Percentiles rank a stretch among this genome's conserved stretches.
Conservation (phyloP, 2,329 filamentous ascomycete genomes). For the Phoma sp. region DNA sequence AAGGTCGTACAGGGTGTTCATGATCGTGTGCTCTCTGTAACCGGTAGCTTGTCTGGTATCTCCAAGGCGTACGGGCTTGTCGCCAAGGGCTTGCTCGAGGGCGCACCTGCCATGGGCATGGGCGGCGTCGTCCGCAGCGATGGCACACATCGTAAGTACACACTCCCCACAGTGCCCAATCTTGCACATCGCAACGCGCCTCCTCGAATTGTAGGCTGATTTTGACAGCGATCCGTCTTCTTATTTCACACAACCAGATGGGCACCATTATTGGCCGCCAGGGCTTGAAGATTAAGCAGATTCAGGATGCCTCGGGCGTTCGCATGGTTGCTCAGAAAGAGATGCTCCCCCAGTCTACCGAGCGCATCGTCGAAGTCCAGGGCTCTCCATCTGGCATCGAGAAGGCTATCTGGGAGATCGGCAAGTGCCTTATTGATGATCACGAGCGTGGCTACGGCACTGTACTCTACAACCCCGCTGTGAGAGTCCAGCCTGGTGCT, state of each 20-base stretch:
- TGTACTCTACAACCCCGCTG: constrained; percentile 94
- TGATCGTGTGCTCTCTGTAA: constrained; percentile 95
- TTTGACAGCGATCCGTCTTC: constrained; percentile 82
- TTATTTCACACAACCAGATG: constrained; percentile 99
- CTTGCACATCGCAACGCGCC: neutral
- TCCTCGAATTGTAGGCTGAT: constrained; percentile 23
- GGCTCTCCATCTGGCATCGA: constrained; percentile 94
- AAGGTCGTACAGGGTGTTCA: constrained; percentile 98
- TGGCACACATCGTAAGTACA: constrained; percentile 87
- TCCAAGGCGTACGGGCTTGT: constrained; percentile 93
- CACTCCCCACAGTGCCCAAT: neutral
- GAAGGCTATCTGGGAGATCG: constrained; percentile 97
- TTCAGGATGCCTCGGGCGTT: constrained; percentile 94
- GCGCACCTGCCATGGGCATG: constrained; percentile 95
- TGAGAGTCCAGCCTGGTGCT: constrained; percentile 74
- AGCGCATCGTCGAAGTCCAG: constrained; percentile 96
- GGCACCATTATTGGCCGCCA: constrained; percentile 97
- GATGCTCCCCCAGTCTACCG: constrained; percentile 98
- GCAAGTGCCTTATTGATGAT: constrained; percentile 97
- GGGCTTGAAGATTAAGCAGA: constrained; percentile 98
- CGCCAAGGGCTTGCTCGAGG: constrained; percentile 87
- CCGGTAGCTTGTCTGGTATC: constrained; percentile 85
- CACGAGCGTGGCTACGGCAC: constrained; percentile 97
- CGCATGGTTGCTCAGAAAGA: constrained; percentile 99
- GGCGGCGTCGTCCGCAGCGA: constrained; percentile 81